phyloP scores from a whole-genome alignment of 192 early-diverging fungal genomes.

The Tieghemiomyces parasiticus region DNA sequence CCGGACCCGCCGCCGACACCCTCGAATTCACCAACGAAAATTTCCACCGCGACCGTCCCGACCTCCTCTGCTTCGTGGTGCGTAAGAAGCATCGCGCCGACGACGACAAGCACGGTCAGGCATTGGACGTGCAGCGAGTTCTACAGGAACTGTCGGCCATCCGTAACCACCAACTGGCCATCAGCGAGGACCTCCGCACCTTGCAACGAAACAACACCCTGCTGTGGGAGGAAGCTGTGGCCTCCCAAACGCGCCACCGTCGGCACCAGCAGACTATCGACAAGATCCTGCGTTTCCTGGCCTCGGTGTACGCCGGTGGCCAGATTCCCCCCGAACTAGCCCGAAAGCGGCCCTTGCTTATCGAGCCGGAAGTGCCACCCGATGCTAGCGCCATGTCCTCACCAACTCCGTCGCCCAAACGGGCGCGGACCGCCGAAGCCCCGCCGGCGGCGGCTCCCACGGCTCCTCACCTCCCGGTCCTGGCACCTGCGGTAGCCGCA shows the following conservation, averaged over 20 bases:
- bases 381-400: too few species aligned
- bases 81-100: conserved; percentile 57
- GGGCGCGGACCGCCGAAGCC: background rate
- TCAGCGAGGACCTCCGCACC: conserved; percentile 69
- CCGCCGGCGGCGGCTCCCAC: background rate
- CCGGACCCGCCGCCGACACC: conserved; percentile 59
- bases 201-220: conserved; percentile 79
- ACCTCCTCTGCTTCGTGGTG: conserved; percentile 72
- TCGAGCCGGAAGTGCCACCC: conserved; percentile 1
- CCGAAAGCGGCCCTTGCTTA: conserved; percentile 24
- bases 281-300: conserved; percentile 85
- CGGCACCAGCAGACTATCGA: conserved; percentile 85
- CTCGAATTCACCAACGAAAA: conserved; percentile 89
- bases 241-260: conserved; percentile 60
- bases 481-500: background rate
- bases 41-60: conserved; percentile 79
- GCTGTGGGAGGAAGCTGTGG: conserved; percentile 72
- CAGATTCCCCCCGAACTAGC: conserved; percentile 16
- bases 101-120: conserved; percentile 27
- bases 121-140: conserved; percentile 33
- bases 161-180: conserved; percentile 79
- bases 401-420: background rate
- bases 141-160: conserved; percentile 73
- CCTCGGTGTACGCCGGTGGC: conserved; percentile 60
- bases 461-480: too few species aligned